phyloP scores from a whole-genome alignment of 2,329 filamentous ascomycete genomes.

The Diaporthe vaccinii region DNA sequence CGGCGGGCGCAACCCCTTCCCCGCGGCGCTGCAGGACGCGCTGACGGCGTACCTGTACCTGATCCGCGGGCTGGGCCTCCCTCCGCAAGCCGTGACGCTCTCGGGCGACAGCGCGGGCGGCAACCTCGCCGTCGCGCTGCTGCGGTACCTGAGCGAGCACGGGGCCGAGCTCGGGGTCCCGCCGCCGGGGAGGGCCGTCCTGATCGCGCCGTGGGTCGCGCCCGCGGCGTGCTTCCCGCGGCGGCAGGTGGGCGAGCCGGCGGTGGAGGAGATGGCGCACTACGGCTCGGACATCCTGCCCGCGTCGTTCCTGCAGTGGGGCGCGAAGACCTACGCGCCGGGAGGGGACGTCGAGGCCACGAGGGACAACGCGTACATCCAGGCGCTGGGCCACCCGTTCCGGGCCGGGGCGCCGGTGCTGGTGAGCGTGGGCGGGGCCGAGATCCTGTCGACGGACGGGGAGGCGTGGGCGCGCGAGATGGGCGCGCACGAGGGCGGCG shows the following conservation, averaged over 20 bases:
- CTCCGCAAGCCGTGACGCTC: constrained; percentile 56
- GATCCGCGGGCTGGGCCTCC: constrained; percentile 54
- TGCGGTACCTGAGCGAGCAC: constrained; percentile 60
- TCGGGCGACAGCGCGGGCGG: constrained; percentile 65
- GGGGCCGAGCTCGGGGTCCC: constrained; percentile 51
- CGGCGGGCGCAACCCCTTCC: constrained; percentile 56
- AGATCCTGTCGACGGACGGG: constrained; percentile 57
- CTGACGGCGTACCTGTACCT: constrained; percentile 62
- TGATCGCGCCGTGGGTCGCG: constrained; percentile 48
- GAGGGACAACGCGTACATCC: constrained; percentile 53
- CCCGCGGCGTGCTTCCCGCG: constrained; percentile 34
- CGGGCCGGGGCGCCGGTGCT: constrained; percentile 55
- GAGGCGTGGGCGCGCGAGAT: constrained; percentile 54
- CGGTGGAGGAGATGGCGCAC: constrained; percentile 38
- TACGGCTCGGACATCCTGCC: constrained; percentile 34
- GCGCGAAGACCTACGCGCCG: constrained; percentile 51
- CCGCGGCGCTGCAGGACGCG: constrained; percentile 63
- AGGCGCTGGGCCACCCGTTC: constrained; percentile 54
- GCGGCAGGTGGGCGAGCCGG: constrained; percentile 37
- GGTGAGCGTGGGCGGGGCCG: constrained; percentile 55
- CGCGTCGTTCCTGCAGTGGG: constrained; percentile 52
- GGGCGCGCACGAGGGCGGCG: constrained; percentile 49
- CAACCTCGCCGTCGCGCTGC: constrained; percentile 58
- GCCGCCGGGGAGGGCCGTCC: constrained; percentile 55
- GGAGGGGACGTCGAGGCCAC: constrained; percentile 42